Evolutionary conservation across 2,329 filamentous ascomycete genomes (phyloP).

Genomic region (Xylaria sp.): DNA sequence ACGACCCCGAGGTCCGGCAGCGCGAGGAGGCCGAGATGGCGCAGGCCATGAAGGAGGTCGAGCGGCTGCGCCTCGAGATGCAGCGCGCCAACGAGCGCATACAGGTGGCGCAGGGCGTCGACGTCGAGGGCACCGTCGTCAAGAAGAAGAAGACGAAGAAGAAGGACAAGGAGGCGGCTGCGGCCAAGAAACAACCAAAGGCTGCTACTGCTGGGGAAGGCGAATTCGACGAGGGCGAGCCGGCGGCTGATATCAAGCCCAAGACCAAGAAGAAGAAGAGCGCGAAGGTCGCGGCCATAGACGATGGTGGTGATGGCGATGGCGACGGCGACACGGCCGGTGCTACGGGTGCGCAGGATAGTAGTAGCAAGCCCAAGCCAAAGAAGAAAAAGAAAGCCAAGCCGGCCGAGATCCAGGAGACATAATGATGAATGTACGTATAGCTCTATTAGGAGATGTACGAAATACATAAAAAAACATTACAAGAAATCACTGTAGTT

Average conservation of each 20-base stretch:
- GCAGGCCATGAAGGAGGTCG: constrained; percentile 84
- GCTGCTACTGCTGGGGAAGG: constrained; percentile 28
- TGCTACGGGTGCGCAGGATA: no score
- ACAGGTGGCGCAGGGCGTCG: constrained; percentile 69
- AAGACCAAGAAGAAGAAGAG: constrained; percentile 59
- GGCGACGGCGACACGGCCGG: no score
- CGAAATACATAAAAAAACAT: neutral
- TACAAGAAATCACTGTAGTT: no score
- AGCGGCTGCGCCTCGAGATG: constrained; percentile 86
- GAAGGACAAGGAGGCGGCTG: constrained; percentile 41
- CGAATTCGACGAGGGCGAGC: constrained; percentile 7
- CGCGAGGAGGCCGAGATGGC: constrained; percentile 88
- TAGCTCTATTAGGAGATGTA: neutral
- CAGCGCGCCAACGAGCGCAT: constrained; percentile 77
- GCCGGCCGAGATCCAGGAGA: constrained; percentile 33
- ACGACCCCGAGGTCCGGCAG: constrained; percentile 68
- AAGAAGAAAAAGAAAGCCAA: constrained; percentile 55
- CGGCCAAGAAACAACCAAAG: constrained; percentile 27
- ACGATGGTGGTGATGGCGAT: constrained; percentile 29
- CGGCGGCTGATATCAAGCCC: constrained; percentile 41
- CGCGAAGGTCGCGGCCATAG: constrained; percentile 44
- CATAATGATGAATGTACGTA: neutral
- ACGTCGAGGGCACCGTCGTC: constrained; percentile 66
- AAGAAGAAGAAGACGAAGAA: constrained; percentile 70
- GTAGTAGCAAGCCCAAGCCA: constrained; percentile 47